A percentile compares a stretch with the other conserved stretches of the same genome.
Conservation (phyloP, 495 filamentous ascomycete genomes). For the Barbatosphaeria neglecta region DNA sequence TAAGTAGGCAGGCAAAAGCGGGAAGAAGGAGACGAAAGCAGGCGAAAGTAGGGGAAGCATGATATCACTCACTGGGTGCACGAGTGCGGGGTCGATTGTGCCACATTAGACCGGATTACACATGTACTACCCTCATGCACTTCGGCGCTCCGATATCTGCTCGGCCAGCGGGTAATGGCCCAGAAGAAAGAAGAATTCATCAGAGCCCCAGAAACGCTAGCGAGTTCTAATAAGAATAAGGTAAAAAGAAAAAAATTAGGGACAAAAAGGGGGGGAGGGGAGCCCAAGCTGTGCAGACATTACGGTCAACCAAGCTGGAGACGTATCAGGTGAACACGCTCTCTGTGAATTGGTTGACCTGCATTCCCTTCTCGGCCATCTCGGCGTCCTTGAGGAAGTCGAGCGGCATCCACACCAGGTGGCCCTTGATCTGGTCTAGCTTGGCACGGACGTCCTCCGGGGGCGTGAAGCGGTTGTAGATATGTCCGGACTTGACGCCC, state of each 20-base stretch:
- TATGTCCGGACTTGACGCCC: constrained; percentile 65
- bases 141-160: neutral
- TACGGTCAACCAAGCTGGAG: no score
- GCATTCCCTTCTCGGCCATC: constrained; percentile 78
- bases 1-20: no score
- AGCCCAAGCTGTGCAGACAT: no score
- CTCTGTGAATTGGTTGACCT: constrained; percentile 39
- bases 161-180: no score
- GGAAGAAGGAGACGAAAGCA: no score
- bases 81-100: neutral
- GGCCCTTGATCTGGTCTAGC: constrained; percentile 70
- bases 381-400: constrained; percentile 72
- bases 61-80: no score
- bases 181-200: no score
- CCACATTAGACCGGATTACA: neutral
- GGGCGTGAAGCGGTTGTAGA: constrained; percentile 66
- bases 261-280: no score
- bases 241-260: no score
- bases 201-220: no score
- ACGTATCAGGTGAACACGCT: constrained; percentile 35
- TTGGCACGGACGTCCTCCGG: constrained; percentile 58
- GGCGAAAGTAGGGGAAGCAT: no score
- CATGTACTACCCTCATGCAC: neutral
- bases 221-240: no score
- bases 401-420: constrained; percentile 92